Conservation (phyloP, 1,139 yeast species). For the Candida sp. region DNA sequence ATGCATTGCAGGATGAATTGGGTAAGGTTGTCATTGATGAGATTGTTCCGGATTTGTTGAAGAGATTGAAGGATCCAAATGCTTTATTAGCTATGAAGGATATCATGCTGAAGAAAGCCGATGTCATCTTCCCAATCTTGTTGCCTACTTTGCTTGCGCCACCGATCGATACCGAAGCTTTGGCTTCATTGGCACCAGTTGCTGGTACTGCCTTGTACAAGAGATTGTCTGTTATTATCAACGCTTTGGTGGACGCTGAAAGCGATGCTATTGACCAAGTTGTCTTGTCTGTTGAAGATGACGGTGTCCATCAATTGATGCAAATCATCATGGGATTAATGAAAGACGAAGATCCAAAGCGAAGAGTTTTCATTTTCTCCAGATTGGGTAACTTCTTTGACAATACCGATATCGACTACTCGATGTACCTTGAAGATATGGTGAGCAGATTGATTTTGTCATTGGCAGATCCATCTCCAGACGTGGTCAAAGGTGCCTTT, state of each 20-base stretch:
- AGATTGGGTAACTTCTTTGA: conserved; percentile 78
- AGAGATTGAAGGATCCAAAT: conserved; percentile 69
- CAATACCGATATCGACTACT: conserved; percentile 68
- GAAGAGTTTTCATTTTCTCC: conserved; percentile 68
- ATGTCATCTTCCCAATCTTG: conserved; percentile 91
- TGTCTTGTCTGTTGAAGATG: conserved; percentile 74
- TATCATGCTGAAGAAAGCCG: conserved; percentile 90
- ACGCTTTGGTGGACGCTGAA: conserved; percentile 69
- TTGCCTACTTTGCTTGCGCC: conserved; percentile 83
- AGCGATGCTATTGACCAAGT: conserved; percentile 68
- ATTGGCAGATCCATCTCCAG: conserved; percentile 70
- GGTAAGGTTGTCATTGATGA: conserved; percentile 91
- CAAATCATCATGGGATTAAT: conserved; percentile 79
- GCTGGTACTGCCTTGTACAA: conserved; percentile 87
- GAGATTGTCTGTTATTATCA: conserved; percentile 72
- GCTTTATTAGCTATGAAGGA: conserved; percentile 92
- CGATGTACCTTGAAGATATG: conserved; percentile 77
- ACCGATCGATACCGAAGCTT: conserved; percentile 86
- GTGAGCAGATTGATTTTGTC: conserved; percentile 71
- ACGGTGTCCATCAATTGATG: conserved; percentile 84
- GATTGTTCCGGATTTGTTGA: conserved; percentile 82
- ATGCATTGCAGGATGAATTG: conserved; percentile 76
- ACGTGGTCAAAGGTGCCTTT: conserved; percentile 73
- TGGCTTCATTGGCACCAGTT: conserved; percentile 89
- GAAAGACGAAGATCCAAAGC: conserved; percentile 73